A percentile compares a stretch with the other conserved stretches of the same genome.
Conservation (phyloP, 495 filamentous ascomycete species). For the Trichocladium antarcticum region DNA sequence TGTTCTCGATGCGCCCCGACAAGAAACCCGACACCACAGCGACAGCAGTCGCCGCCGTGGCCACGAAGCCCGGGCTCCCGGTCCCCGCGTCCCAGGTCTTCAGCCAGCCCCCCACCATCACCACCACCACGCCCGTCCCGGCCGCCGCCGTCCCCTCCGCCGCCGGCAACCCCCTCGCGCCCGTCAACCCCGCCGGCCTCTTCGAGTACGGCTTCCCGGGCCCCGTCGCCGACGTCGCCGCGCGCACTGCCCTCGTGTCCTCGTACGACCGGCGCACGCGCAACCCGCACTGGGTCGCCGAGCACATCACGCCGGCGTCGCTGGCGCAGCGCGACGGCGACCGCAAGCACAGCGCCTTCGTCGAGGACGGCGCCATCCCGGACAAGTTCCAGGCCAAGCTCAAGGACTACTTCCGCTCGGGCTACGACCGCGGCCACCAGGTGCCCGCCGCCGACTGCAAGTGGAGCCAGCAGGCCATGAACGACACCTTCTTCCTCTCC, state of each 20-base stretch:
- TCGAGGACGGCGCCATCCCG: constrained; percentile 71
- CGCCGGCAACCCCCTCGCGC: constrained; percentile 27
- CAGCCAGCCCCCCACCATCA: constrained; percentile 12
- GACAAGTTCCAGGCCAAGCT: constrained; percentile 80
- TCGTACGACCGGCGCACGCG: constrained; percentile 84
- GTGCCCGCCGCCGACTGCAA: constrained; percentile 96
- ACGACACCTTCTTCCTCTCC: constrained; percentile 79
- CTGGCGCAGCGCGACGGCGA: constrained; percentile 64
- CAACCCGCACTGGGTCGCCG: constrained; percentile 90
- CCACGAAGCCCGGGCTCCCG: constrained; percentile 30
- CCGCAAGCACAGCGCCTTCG: constrained; percentile 70
- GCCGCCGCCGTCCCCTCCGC: constrained; percentile 20
- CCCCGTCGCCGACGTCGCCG: constrained; percentile 71
- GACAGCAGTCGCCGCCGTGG: constrained; percentile 34
- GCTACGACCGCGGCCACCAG: constrained; percentile 94
- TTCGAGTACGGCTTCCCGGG: constrained; percentile 97
- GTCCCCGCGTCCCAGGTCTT: constrained; percentile 36
- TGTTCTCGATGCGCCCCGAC: constrained; percentile 53
- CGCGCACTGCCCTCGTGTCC: constrained; percentile 61
- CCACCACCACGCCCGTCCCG: constrained; percentile 6
- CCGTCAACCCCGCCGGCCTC: constrained; percentile 77
- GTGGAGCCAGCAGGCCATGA: constrained; percentile 88
- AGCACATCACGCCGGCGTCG: constrained; percentile 92
- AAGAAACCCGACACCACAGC: constrained; percentile 37
- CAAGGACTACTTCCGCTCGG: constrained; percentile 84